Base-by-base conservation (phyloP, 2,329 filamentous ascomycete species). In the Leptosphaerulina australis region DNA sequence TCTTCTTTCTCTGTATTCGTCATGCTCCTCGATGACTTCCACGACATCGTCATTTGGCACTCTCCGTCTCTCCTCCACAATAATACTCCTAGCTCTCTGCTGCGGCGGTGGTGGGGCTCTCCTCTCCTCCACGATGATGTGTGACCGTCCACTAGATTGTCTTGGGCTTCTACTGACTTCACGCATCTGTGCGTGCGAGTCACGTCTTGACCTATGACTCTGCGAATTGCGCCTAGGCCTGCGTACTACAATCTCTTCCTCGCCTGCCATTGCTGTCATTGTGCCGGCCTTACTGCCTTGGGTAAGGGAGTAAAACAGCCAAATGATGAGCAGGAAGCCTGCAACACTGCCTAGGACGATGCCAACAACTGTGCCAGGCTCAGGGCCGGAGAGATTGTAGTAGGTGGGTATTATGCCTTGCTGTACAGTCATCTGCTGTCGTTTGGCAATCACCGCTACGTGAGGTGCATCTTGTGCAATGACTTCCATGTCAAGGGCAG, bases 181-280 rank as follows among this genome's bases (percentile, higher is more conserved):
- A 49, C 72, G 70, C 28, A 74, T 60, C 48, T 74, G 39, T 14
- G 61, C 63, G 4, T 60, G 62, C 15, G 69, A 64, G 40, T 57
- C 68, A 15, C 61, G 64, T 12, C 65, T 63, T 33, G 65, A 69
- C n/a, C 66, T 63, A n/a, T 59, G 56, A 15, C 69, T 66, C 7
- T 69, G 67, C 17, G 65, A 64, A 20, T 64, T 58, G 54, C 64
- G 69, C 41, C 56, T 45, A 22, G 60, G 53, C 31, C 65, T 64
- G 33, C 71, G 62, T 44, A 72, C 67, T 68, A 88, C 81, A 66
- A 87, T 84, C 55, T 86, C 81, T 46, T 87, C 83, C 57, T 78
- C 75, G n/a, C 69, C 74, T 2, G 72, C 68, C 56, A 82, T 74
- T 38, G 73, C 74, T 0, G 60, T 62, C 11, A 44, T 56, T n/a